phyloP scores from a whole-genome alignment of 805 yeast genomes.

The Yamadazyma tumulicola region DNA sequence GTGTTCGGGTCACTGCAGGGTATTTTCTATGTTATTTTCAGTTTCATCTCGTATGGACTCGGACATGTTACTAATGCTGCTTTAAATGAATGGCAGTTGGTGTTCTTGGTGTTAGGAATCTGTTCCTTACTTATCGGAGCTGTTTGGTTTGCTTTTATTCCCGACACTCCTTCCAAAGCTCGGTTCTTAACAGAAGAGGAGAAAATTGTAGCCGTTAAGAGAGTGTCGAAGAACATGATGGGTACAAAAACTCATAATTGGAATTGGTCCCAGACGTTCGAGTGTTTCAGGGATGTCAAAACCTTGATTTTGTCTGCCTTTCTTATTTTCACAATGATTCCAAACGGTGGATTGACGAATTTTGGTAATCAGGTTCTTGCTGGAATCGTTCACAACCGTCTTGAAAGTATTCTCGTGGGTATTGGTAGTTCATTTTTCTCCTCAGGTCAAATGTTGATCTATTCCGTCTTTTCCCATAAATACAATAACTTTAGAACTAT shows the following conservation, averaged over 20 bases:
- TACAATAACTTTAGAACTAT: conserved; percentile 8
- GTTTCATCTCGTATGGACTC: conserved; percentile 53
- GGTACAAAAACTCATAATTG: conserved; percentile 32
- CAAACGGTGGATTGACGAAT: conserved; percentile 35
- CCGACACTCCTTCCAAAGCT: conserved; percentile 30
- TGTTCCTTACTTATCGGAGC: conserved; percentile 53
- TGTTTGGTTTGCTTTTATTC: conserved; percentile 40
- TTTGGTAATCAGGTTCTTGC: conserved; percentile 20
- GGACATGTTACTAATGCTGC: conserved; percentile 32
- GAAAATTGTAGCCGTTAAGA: conserved; percentile 28
- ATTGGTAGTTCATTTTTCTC: conserved; percentile 7
- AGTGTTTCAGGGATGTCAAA: conserved; percentile 30
- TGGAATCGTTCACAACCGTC: conserved; percentile 6
- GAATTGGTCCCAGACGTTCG: conserved; percentile 33
- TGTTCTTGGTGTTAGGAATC: conserved; percentile 61
- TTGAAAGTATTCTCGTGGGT: conserved; percentile 7
- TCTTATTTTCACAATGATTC: conserved; percentile 23
- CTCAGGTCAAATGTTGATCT: conserved; percentile 7
- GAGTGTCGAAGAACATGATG: conserved; percentile 31
- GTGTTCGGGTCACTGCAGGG: conserved; percentile 33
- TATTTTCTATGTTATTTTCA: conserved; percentile 32
- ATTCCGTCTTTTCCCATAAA: conserved; percentile 3
- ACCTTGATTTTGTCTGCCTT: conserved; percentile 30
- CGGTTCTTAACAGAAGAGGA: conserved; percentile 36
- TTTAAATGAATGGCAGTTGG: conserved; percentile 52